Base-by-base conservation (phyloP, 768 basidiomycete genomes). In the Scleroderma citrinum region DNA sequence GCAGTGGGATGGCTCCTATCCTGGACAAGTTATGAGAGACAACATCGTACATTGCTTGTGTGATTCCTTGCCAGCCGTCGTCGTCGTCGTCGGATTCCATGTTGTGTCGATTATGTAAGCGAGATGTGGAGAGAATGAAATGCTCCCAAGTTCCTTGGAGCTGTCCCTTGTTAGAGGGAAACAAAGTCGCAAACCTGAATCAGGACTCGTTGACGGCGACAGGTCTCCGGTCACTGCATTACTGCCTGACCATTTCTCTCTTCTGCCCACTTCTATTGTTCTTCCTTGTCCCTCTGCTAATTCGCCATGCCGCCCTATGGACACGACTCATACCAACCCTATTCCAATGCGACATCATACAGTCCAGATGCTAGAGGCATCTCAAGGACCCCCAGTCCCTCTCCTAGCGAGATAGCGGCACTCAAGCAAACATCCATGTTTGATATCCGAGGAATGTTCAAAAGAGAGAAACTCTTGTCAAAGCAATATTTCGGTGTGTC, bases 331-430 rank as follows among this genome's bases (percentile, higher is more conserved):
- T 50, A 53, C 34, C 48, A 44, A 21, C n/a, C 47, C 38, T 54
- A 60, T 47, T 23, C 47, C 2, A 54, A 40, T 12, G 48, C 59
- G 14, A 38, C 26, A 2, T 13, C 19, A 7, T 59, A 55, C 50
- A 52, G 52, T 20, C 53, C 61, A 11, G 50, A 56, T 49, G 58
- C 8, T 17, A 61, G 65, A 0, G 14, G 29, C 19, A 21, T 32
- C 13, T 49, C 58, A 10, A 70, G 80, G 30, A 83, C 82, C 5
- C 82, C 82, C 13, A 82, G 81, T 55, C 82, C 82, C 0, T 81
- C 82, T 1, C 82, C 82, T 6, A 82, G 80, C 58, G 82, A 84
- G 64, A 59, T 58, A 32, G 70, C 67, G 47, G 72, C 73, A 43
- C 61, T 82, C 45, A 60, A 66, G 1, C 59, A 60, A 42, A 71